phyloP scores from a whole-genome alignment of 108 stramenopile genomes.

The Cyclotella atomus region DNA sequence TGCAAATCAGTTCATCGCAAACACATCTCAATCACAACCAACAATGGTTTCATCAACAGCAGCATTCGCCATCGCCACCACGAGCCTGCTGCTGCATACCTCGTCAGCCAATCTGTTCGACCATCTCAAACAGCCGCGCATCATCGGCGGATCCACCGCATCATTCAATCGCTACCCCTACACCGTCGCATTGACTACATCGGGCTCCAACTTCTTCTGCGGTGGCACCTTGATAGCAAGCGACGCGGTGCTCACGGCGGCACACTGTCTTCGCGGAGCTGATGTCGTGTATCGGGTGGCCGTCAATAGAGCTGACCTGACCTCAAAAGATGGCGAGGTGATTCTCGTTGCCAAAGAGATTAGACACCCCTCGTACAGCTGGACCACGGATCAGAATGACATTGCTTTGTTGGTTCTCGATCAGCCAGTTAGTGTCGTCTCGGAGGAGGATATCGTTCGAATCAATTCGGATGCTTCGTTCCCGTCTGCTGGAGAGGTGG shows the following conservation, averaged over 20 bases:
- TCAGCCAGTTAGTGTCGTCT: not conserved
- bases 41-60: too few species aligned
- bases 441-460: not conserved
- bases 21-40: too few species aligned
- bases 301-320: conserved; percentile 3
- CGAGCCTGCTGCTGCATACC: too few species aligned
- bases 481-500: not conserved
- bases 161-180: not conserved
- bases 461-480: conserved; percentile 28
- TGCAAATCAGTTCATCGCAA: too few species aligned
- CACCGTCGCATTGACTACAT: conserved; percentile 7
- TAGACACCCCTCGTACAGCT: conserved; percentile 45
- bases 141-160: not conserved
- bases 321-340: not conserved
- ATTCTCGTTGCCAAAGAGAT: not conserved
- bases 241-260: conserved; percentile 26
- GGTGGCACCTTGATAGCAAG: conserved; percentile 28
- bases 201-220: conserved; percentile 10
- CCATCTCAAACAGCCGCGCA: not conserved
- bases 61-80: too few species aligned
- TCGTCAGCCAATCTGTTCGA: too few species aligned
- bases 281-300: not conserved
- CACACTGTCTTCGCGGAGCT: conserved; percentile 11
- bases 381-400: conserved; percentile 36
- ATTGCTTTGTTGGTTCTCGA: conserved; percentile 42